Conservation (phyloP, 495 filamentous ascomycete species). For the Platismatia glauca region DNA sequence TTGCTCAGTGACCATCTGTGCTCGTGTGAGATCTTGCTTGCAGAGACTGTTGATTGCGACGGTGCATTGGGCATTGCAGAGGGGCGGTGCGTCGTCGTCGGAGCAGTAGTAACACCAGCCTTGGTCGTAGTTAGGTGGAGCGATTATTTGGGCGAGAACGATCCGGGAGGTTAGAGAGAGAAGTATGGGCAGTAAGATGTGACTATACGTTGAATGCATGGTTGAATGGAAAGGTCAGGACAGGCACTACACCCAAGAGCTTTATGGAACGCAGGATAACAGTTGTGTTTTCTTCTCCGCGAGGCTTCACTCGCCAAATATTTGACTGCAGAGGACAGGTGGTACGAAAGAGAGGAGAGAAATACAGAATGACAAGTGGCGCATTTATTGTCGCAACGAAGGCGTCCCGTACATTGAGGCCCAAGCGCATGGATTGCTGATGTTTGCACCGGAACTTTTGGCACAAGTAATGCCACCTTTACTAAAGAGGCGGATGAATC, state of each 20-base stretch:
- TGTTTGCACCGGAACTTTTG: not conserved
- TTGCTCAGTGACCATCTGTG: constrained; percentile 2
- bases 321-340: not conserved
- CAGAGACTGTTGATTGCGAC: constrained; percentile 6
- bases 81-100: constrained; percentile 6
- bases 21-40: not conserved
- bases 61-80: constrained; percentile 16
- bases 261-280: not conserved
- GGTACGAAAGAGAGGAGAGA: not conserved
- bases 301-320: too few relatives aligned
- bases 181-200: not conserved
- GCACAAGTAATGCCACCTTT: not conserved
- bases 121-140: not conserved
- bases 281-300: not conserved
- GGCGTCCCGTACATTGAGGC: not conserved
- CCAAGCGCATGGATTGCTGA: not conserved
- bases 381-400: not conserved
- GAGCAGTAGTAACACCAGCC: constrained; percentile 19
- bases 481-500: not conserved
- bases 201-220: not conserved
- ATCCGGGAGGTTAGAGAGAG: not conserved
- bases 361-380: not conserved
- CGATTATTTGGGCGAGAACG: not conserved
- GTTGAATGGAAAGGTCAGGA: not conserved
- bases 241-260: not conserved